Evolutionary conservation across 768 basidiomycete genomes (phyloP), one percentile per base, ranked within the genome.

Genomic region (Amylocystis lapponica): DNA sequence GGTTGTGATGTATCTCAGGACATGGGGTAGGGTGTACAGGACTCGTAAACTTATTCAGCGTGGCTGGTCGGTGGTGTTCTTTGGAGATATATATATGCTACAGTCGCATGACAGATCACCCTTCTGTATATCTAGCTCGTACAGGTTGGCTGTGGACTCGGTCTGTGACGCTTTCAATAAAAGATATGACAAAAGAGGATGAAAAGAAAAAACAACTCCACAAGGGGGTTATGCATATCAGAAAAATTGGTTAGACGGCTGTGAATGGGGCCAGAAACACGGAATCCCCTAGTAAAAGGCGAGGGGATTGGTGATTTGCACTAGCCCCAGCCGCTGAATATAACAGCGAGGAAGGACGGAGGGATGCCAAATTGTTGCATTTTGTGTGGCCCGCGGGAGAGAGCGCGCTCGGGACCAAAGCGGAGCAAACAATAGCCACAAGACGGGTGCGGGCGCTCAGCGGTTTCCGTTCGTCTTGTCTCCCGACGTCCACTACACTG

Each of bases 1-100:
- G 79, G 39, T 60, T 85, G 47, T 86, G 40, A 35, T 16, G 16
- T 11, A n/a, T 11, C 13, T 14, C 14, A n/a, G n/a, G n/a, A n/a
- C n/a, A n/a, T n/a, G n/a, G n/a, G n/a, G n/a, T n/a, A n/a, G n/a
- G n/a, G n/a, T n/a, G n/a, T n/a, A n/a, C n/a, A n/a, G n/a, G n/a
- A n/a, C n/a, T n/a, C n/a, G n/a, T n/a, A n/a, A n/a, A n/a, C n/a
- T n/a, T n/a, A n/a, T n/a, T n/a, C n/a, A n/a, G n/a, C n/a, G n/a
- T n/a, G n/a, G n/a, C n/a, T n/a, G n/a, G n/a, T n/a, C n/a, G n/a
- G n/a, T n/a, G n/a, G n/a, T n/a, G n/a, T n/a, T n/a, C n/a, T n/a
- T n/a, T n/a, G n/a, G n/a, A n/a, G n/a, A n/a, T n/a, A n/a, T n/a
- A n/a, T n/a, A n/a, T n/a, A n/a, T n/a, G n/a, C n/a, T n/a, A n/a